Evolutionary conservation across 106 monocot species (phyloP).

Genomic region (Acanthochlamys bracteata): DNA sequence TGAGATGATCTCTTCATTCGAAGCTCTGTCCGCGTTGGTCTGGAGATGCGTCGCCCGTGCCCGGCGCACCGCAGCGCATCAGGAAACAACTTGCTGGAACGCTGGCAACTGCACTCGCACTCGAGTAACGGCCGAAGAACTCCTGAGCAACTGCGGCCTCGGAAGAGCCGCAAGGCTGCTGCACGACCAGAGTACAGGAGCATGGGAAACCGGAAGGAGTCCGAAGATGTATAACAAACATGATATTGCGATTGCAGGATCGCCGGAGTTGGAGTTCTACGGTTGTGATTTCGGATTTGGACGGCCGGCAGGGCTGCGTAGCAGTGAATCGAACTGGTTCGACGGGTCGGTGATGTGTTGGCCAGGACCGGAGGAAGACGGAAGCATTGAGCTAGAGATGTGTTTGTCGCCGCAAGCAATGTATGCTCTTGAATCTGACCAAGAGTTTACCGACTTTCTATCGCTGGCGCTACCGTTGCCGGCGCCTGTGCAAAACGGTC

Average conservation of each 20-base stretch:
- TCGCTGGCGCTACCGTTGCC: no score
- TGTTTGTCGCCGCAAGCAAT: background rate
- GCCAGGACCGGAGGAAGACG: background rate
- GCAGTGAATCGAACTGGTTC: background rate
- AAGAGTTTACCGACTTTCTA: background rate
- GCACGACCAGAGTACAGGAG: no score
- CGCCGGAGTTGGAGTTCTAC: background rate
- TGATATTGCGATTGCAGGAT: background rate
- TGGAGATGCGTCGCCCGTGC: background rate
- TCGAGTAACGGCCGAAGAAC: background rate
- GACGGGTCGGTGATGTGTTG: constrained; percentile 1
- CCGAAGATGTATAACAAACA: background rate
- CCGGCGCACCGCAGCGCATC: background rate
- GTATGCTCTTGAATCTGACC: background rate
- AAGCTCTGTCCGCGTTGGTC: background rate
- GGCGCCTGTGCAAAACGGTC: no score
- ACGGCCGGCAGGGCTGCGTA: background rate
- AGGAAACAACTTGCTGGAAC: background rate
- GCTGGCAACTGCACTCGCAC: background rate
- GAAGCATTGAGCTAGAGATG: background rate
- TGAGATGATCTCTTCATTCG: background rate
- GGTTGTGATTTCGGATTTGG: background rate
- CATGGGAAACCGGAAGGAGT: no score
- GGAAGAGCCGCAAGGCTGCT: background rate
- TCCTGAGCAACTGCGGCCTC: background rate